Evolutionary conservation across 2,329 filamentous ascomycete species (phyloP).

Genomic region (Hortaea werneckii): DNA sequence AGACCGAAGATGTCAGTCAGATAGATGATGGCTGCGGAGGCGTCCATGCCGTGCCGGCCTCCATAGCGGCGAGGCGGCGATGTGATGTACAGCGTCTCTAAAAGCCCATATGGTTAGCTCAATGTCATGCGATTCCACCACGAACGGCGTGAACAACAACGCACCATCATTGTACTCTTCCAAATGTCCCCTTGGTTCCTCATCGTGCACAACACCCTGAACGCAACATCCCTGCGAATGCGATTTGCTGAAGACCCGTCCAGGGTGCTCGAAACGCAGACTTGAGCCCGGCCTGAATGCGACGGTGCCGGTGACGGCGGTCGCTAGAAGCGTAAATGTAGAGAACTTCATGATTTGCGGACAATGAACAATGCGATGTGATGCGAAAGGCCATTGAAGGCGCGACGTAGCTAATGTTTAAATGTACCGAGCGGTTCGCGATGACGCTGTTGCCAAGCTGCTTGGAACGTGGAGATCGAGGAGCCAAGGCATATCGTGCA

Average conservation of each 20-base stretch:
- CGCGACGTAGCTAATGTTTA: background rate
- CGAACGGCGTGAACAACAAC: background rate
- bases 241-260: background rate
- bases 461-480: background rate
- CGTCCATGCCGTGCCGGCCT: slow-evolving; percentile 8
- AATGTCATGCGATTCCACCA: background rate
- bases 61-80: slow-evolving; percentile 6
- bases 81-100: slow-evolving; percentile 14
- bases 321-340: background rate
- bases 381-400: background rate
- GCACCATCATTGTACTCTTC: background rate
- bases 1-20: slow-evolving; percentile 27
- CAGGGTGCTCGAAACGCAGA: background rate
- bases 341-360: background rate
- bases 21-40: slow-evolving; percentile 16
- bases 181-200: background rate
- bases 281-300: background rate
- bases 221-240: background rate
- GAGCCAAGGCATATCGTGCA: background rate
- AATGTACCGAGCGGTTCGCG: background rate
- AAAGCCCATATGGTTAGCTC: background rate
- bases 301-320: background rate
- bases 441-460: background rate
- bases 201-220: background rate
- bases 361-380: background rate